phyloP scores from a whole-genome alignment of 2,329 filamentous ascomycete species.

The Talaromyces rugulosus region DNA sequence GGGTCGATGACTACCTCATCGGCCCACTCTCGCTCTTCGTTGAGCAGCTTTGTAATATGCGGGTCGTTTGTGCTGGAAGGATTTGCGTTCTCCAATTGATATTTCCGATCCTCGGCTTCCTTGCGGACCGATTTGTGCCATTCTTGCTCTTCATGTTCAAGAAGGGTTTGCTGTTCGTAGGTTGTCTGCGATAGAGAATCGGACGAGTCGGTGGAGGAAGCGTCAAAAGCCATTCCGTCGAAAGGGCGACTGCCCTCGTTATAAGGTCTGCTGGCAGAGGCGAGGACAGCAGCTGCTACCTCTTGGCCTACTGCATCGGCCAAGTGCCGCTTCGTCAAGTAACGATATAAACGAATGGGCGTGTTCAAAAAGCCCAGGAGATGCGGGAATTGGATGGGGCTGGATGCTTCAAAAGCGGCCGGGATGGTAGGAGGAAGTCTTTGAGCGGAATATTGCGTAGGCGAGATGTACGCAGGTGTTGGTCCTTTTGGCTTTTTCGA shows the following conservation, averaged over 20 bases:
- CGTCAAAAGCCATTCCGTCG: conserved; percentile 16
- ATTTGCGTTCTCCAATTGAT: conserved; percentile 1
- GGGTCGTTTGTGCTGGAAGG: conserved; percentile 25
- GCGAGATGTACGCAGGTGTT: conserved; percentile 68
- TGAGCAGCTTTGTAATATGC: background rate
- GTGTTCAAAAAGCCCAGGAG: conserved; percentile 91
- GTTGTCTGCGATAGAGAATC: conserved; percentile 29
- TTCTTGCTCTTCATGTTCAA: conserved; percentile 69
- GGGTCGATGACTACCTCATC: conserved; percentile 70
- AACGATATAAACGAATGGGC: conserved; percentile 78
- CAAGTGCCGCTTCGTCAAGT: conserved; percentile 74
- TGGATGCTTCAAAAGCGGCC: conserved; percentile 65
- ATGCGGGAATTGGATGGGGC: conserved; percentile 75
- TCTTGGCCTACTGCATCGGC: conserved; percentile 85
- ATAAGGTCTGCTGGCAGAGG: conserved; percentile 39
- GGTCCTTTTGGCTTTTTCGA: conserved; percentile 51
- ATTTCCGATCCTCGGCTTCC: conserved; percentile 20
- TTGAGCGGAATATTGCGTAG: conserved; percentile 66
- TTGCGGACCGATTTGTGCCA: conserved; percentile 80
- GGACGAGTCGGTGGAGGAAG: conserved; percentile 14
- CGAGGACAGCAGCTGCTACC: conserved; percentile 77
- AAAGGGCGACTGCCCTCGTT: conserved; percentile 21
- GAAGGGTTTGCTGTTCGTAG: conserved; percentile 62
- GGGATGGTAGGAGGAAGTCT: conserved; percentile 64
- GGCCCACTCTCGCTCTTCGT: conserved; percentile 67